Evolutionary conservation across 352 stramenopile genomes (phyloP).

Genomic region (Stephanocyclus meneghinianus): DNA sequence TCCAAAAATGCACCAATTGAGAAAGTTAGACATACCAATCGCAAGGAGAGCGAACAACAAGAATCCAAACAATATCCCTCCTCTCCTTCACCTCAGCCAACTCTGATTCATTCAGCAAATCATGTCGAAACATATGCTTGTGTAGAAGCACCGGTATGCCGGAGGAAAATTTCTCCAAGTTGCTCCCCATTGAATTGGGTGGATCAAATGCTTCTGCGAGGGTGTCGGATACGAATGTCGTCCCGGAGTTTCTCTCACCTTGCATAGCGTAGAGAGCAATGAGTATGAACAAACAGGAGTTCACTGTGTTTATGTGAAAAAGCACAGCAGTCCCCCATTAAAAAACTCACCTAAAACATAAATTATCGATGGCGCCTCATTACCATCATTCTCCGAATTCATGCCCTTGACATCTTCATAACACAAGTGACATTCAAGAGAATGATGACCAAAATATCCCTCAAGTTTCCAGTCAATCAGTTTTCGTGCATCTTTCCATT

Average conservation of each 20-base stretch:
- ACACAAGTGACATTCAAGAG: constrained; percentile 41
- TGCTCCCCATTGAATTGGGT: constrained; percentile 37
- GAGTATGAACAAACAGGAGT: not conserved
- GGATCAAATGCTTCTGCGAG: constrained; percentile 41
- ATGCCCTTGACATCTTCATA: not conserved
- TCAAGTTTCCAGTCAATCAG: constrained; percentile 49
- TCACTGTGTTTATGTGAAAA: not conserved
- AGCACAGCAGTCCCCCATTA: not conserved
- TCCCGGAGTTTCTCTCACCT: constrained; percentile 47
- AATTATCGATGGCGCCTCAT: constrained; percentile 21
- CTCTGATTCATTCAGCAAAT: constrained; percentile 45
- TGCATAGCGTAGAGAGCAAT: not conserved
- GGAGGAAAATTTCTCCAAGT: constrained; percentile 32
- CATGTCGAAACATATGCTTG: constrained; percentile 58
- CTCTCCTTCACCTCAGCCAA: constrained; percentile 31
- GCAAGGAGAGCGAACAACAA: constrained; percentile 52
- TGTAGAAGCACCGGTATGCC: constrained; percentile 45
- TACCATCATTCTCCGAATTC: not conserved
- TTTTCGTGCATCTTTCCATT: constrained; percentile 43
- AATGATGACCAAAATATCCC: constrained; percentile 46
- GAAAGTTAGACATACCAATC: constrained; percentile 20
- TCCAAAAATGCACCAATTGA: not conserved
- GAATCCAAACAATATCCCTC: constrained; percentile 50
- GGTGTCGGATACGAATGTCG: constrained; percentile 43
- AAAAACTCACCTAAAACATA: constrained; percentile 34